These are phyloP conservation scores for Ascochyta clinopodiicola DNA, from an alignment of 2,329 filamentous ascomycete species.

Conservation along the genomic window DNA sequence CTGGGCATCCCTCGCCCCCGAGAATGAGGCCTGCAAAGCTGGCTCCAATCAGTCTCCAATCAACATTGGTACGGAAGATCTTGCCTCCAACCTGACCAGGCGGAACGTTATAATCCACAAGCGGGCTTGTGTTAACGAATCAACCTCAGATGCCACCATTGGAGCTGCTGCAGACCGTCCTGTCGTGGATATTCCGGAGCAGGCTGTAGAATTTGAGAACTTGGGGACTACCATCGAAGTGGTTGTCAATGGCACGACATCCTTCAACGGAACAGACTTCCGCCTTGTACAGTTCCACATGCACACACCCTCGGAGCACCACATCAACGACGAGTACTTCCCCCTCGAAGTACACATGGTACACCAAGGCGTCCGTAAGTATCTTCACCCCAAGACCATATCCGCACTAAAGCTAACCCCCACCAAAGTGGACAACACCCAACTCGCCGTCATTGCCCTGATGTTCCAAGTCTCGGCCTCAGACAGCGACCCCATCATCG, in stretches of 20 bases:
- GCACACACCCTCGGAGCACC: slow-evolving; percentile 67
- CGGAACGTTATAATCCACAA: slow-evolving; percentile 7
- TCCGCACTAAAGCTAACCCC: slow-evolving; percentile 3
- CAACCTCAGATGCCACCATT: slow-evolving; percentile 40
- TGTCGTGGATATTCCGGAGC: slow-evolving; percentile 50
- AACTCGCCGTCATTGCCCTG: slow-evolving; percentile 51
- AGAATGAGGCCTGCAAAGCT: slow-evolving; percentile 56
- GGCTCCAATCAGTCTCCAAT: slow-evolving; percentile 64
- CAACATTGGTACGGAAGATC: slow-evolving; percentile 52
- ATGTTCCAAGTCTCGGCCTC: slow-evolving; percentile 52
- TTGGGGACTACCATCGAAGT: slow-evolving; percentile 65
- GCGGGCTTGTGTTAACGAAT: slow-evolving; percentile 16
- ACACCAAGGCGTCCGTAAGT: slow-evolving; percentile 56
- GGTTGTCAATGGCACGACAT: slow-evolving; percentile 59
- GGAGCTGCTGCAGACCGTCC: slow-evolving; percentile 38
- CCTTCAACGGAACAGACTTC: slow-evolving; percentile 51
- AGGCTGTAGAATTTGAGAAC: slow-evolving; percentile 60
- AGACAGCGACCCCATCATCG: slow-evolving; percentile 40
- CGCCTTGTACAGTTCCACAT: slow-evolving; percentile 64
- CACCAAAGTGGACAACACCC: slow-evolving; percentile 37
- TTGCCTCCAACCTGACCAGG: neutral
- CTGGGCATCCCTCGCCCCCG: slow-evolving; percentile 57
- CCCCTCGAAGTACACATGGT: slow-evolving; percentile 65
- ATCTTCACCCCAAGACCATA: neutral
- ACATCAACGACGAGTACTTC: slow-evolving; percentile 56